A percentile compares a stretch with the other conserved stretches of the same genome.
phyloP scores from a whole-genome alignment of 2,329 filamentous ascomycete species.

The Fusarium longipes region DNA sequence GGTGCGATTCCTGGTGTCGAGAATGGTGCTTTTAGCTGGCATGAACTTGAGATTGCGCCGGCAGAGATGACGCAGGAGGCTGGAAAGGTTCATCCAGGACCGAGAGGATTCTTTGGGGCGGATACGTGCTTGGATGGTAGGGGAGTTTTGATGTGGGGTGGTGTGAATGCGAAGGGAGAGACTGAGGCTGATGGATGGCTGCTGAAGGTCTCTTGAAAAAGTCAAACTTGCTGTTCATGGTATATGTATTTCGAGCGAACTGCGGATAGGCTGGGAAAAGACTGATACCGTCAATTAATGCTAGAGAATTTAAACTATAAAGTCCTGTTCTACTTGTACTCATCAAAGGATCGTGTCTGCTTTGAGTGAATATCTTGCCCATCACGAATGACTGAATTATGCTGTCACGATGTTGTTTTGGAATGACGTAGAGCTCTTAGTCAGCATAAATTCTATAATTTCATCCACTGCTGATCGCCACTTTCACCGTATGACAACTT shows the following conservation, averaged over 20 bases:
- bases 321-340: too few relatives aligned
- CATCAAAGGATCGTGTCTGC: too few relatives aligned
- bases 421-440: constrained; percentile 28
- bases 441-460: neutral
- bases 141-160: constrained; percentile 35
- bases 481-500: neutral
- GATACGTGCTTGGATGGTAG: constrained; percentile 28
- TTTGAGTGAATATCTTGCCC: neutral
- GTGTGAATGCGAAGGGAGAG: constrained; percentile 39
- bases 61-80: constrained; percentile 30
- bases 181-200: constrained; percentile 40
- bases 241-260: neutral
- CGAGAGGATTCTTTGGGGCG: constrained; percentile 35
- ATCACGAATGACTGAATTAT: neutral
- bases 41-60: constrained; percentile 35
- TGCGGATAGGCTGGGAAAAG: too few relatives aligned
- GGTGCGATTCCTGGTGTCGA: constrained; percentile 19
- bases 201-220: constrained; percentile 24
- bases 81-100: constrained; percentile 39
- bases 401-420: neutral
- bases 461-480: neutral
- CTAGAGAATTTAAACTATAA: too few relatives aligned
- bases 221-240: neutral
- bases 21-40: constrained; percentile 34
- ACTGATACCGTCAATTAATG: too few relatives aligned